Base-by-base conservation (phyloP, 2,329 filamentous ascomycete species). In the Talaromyces sp. region DNA sequence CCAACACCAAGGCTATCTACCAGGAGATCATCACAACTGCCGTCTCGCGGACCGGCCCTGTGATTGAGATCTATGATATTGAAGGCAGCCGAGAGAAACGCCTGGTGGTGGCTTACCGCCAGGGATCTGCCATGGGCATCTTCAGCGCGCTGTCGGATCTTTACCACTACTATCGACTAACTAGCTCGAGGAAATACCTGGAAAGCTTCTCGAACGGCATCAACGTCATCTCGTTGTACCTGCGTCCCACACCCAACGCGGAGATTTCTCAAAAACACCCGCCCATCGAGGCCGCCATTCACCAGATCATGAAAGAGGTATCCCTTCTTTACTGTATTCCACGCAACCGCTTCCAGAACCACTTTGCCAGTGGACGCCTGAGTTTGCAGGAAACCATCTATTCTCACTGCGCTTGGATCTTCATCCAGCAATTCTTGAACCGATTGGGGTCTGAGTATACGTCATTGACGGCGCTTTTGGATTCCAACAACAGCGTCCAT, bases 141-240 rank as follows among this genome's bases (percentile, higher is more conserved):
- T 99, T 99, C 84, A 96, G 93, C 69, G 92, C 95, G 30, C 80
- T 99, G 69, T 96, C 91, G 66, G 93, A 98, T 75, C 82, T 99
- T 42, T 99, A 99, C 81, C 95, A 99, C 80, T 98, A 97, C 85
- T 99, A 99, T 73, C 93, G 95, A 51, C 85, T 98, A 64, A 99
- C 95, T 2, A 96, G 91, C 71, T 95, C 95, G 30, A 86, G 95
- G 69, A 99, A 99, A 81, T 99, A 99, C 72, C 90, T 99, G 55
- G 91, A 99, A 79, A 95, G 98, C 79, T 99, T 99, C 82, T 95
- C 93, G 72, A 99, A 99, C 76, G 95, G 95, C 64, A 96, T 97
- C 74, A 96, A 92, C 15, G 90, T 98, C 76, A 96, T 98, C 84
- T 97, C 92, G 68, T 86, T 97, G 65, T 99, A 99, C 77, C 84